Evolutionary conservation across 2,329 filamentous ascomycete species (phyloP).

Genomic region (Penicillium digitatum): DNA sequence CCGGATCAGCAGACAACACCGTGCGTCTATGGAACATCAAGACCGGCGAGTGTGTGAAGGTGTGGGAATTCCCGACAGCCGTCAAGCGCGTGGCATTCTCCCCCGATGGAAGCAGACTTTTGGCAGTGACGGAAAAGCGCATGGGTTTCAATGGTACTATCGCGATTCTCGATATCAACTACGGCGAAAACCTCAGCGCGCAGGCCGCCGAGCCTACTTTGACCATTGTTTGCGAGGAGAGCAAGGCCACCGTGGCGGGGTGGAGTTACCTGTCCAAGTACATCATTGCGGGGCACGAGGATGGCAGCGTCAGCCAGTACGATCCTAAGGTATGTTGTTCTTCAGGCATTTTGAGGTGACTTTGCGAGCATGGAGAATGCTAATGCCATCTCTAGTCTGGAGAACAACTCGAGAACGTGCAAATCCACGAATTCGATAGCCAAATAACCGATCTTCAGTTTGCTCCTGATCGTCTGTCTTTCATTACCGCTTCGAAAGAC

Average conservation of each 20-base stretch:
- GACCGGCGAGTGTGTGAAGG: slow-evolving; percentile 88
- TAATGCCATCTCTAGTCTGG: slow-evolving; percentile 55
- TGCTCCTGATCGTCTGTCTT: slow-evolving; percentile 89
- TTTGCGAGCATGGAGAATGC: not conserved
- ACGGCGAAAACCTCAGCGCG: slow-evolving; percentile 69
- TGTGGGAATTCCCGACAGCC: slow-evolving; percentile 94
- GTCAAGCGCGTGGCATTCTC: slow-evolving; percentile 98
- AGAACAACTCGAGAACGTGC: slow-evolving; percentile 74
- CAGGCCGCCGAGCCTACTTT: slow-evolving; percentile 79
- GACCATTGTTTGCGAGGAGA: slow-evolving; percentile 88
- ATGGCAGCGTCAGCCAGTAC: slow-evolving; percentile 85
- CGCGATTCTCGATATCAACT: slow-evolving; percentile 82
- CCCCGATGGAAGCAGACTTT: slow-evolving; percentile 82
- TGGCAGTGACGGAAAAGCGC: slow-evolving; percentile 97
- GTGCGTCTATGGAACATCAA: slow-evolving; percentile 96
- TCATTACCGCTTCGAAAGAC: slow-evolving; percentile 97
- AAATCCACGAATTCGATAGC: slow-evolving; percentile 78
- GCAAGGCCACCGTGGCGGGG: slow-evolving; percentile 94
- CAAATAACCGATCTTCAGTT: slow-evolving; percentile 93
- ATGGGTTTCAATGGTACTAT: slow-evolving; percentile 96
- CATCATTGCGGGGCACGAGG: slow-evolving; percentile 96
- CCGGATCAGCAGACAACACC: slow-evolving; percentile 95
- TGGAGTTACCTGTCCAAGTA: slow-evolving; percentile 94
- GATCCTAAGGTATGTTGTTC: slow-evolving; percentile 69
- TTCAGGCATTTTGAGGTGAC: not conserved